Evolutionary conservation across 805 yeast species (phyloP).

Genomic region (Nakazawaea populi): DNA sequence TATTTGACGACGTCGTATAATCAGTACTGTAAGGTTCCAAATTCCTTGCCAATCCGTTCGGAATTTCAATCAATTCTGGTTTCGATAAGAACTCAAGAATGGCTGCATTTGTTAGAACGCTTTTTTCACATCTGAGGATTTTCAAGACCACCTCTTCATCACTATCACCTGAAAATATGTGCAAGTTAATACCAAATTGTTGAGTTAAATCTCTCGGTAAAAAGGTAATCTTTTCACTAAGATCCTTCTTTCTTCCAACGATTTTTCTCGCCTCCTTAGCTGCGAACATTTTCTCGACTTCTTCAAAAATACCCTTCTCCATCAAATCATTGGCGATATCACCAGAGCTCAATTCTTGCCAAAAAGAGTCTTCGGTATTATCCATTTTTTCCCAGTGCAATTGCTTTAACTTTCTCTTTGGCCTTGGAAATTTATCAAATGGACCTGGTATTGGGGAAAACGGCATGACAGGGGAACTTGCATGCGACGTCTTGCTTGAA

Average conservation of each 20-base stretch:
- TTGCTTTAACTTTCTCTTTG: conserved; percentile 79
- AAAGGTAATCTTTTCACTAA: conserved; percentile 40
- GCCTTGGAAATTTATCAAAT: conserved; percentile 55
- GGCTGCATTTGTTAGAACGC: conserved; percentile 45
- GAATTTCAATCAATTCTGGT: conserved; percentile 56
- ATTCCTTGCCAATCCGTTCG: conserved; percentile 47
- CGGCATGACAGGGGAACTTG: conserved; percentile 15
- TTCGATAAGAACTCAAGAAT: conserved; percentile 66
- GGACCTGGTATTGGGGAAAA: conserved; percentile 21
- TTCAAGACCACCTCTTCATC: conserved; percentile 50
- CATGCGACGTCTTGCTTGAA: conserved; percentile 11
- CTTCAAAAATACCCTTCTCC: conserved; percentile 57
- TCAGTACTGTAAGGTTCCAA: conserved; percentile 62
- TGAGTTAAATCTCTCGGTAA: conserved; percentile 70
- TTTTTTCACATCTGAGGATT: conserved; percentile 56
- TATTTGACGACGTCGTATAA: conserved; percentile 25
- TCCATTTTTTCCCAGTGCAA: conserved; percentile 96
- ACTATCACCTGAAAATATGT: conserved; percentile 45
- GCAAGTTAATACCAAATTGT: conserved; percentile 75
- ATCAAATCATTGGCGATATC: conserved; percentile 42
- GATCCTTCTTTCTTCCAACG: conserved; percentile 31
- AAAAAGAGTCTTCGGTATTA: conserved; percentile 75
- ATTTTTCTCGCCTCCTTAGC: conserved; percentile 41
- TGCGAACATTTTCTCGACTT: conserved; percentile 54
- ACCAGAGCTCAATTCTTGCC: conserved; percentile 56